A percentile compares a stretch with the other conserved stretches of the same genome.
phyloP scores from a whole-genome alignment of 2,329 filamentous ascomycete species.

The Fusarium piperis region DNA sequence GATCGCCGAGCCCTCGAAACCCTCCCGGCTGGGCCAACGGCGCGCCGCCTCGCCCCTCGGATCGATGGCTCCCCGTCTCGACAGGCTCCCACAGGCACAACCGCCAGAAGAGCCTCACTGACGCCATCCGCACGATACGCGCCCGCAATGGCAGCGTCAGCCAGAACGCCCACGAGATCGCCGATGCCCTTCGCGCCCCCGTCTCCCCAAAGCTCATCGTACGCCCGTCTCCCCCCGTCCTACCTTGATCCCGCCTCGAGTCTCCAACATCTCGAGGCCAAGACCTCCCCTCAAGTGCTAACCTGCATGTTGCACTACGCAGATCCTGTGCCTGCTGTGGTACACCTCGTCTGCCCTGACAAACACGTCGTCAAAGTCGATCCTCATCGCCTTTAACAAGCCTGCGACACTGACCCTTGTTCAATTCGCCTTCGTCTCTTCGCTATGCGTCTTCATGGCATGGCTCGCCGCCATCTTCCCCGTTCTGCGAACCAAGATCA shows the following conservation, averaged over 20 bases:
- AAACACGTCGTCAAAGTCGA: conserved; percentile 97
- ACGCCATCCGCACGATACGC: conserved; percentile 86
- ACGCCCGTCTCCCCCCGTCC: conserved; percentile 44
- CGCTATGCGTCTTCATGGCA: conserved; percentile 84
- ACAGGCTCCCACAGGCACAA: conserved; percentile 63
- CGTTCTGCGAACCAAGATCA: conserved; percentile 73
- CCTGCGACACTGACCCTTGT: conserved; percentile 91
- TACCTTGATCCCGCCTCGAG: conserved; percentile 9
- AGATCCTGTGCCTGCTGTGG: conserved; percentile 90
- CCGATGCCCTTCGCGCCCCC: conserved; percentile 88
- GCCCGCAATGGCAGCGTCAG: conserved; percentile 85
- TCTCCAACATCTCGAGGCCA: conserved; percentile 3
- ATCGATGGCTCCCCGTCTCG: conserved; percentile 42
- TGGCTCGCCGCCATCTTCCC: conserved; percentile 80
- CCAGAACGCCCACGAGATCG: conserved; percentile 93
- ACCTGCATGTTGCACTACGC: conserved; percentile 44
- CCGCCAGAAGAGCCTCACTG: conserved; percentile 86
- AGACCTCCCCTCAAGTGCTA: conserved; percentile 18
- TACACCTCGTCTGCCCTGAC: conserved; percentile 95
- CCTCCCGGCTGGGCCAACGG: conserved; percentile 43
- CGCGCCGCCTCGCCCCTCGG: conserved; percentile 40
- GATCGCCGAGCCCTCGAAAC: conserved; percentile 41
- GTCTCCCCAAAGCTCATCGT: conserved; percentile 90
- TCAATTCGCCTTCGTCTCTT: conserved; percentile 92
- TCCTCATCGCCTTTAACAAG: conserved; percentile 89